A percentile compares a stretch with the other conserved stretches of the same genome.
Conservation (phyloP, 495 filamentous ascomycete species). For the Massariosphaeria phaeospora region DNA sequence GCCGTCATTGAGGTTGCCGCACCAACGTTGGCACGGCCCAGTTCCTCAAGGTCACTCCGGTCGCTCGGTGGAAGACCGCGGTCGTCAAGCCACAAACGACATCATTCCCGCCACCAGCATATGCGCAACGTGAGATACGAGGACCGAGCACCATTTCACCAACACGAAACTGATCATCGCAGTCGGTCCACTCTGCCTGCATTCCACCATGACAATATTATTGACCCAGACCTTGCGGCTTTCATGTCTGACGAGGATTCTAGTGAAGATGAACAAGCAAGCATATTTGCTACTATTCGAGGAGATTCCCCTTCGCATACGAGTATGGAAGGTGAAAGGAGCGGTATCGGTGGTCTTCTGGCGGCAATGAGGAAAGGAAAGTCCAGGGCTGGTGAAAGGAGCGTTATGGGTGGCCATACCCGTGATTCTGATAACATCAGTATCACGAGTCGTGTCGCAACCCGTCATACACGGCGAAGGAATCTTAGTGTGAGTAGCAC, state of each 20-base stretch:
- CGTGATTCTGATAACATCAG: conserved; percentile 59
- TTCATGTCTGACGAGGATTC: conserved; percentile 94
- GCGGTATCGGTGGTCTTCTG: conserved; percentile 44
- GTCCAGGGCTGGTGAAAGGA: conserved; percentile 67
- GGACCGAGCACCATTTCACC: conserved; percentile 87
- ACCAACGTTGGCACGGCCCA: conserved; percentile 68
- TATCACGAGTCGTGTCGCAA: conserved; percentile 54
- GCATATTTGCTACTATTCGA: conserved; percentile 70
- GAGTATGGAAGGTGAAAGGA: conserved; percentile 51
- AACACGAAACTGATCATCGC: conserved; percentile 59
- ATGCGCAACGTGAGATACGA: conserved; percentile 59
- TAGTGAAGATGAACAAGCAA: conserved; percentile 86
- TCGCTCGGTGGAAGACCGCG: conserved; percentile 64
- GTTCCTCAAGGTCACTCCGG: conserved; percentile 89
- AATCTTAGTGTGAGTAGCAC: conserved; percentile 76
- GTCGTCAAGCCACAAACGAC: conserved; percentile 70
- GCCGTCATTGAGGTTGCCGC: conserved; percentile 87
- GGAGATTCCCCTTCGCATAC: conserved; percentile 48
- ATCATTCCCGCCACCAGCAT: conserved; percentile 79
- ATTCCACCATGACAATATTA: conserved; percentile 96
- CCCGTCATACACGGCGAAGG: conserved; percentile 56
- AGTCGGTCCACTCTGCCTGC: conserved; percentile 69
- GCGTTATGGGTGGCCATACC: conserved; percentile 51
- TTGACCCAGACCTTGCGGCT: conserved; percentile 90
- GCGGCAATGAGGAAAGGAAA: conserved; percentile 63